Base-by-base conservation (phyloP, 371 early-diverging fungal species). In the Phascolomyces articulosus region DNA sequence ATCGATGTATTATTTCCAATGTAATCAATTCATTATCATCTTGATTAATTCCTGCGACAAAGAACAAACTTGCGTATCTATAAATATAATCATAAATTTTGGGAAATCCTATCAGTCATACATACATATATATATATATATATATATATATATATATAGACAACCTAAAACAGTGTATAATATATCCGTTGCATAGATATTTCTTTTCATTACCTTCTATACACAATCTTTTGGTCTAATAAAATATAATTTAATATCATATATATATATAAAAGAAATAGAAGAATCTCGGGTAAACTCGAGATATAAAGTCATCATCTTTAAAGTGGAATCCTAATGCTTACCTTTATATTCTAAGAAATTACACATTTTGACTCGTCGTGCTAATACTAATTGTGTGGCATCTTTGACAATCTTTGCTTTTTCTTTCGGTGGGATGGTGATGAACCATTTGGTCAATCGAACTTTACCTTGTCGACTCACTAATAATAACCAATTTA, bases 311-410 rank as follows among this genome's bases (percentile, higher is more conserved):
- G 34, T 6, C 34, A 34, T 34, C 34, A 34, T 34, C 34, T 26
- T 23, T 23, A 16, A 16, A 8, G 9, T n/a, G n/a, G n/a, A n/a
- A 48, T 23, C n/a, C 9, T 31, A 6, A 31, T 31, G 3, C 9
- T 63, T 74, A 93, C 94, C 95, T 85, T 95, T 95, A 74, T 95
- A 96, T 80, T 98, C 98, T 62, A 98, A 76, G 67, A 98, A 96
- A 70, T 98, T 98, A 80, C 98, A 98, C 93, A 96, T 95, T 76
- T 96, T 96, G 15, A 96, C 87, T 72, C 92, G 83, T 71, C 99
- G 80, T 51, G 93, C 83, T 15, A 98, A 84, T 1, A 98, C 97
- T 21, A 94, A 85, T 59, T 93, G 91, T 41, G 93, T 92, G 31
- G 96, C 95, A 63, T 98, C 97, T 75, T 96, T 97, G 55, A 96